Evolutionary conservation across 495 filamentous ascomycete genomes (phyloP).

Genomic region (Cercophora samala): DNA sequence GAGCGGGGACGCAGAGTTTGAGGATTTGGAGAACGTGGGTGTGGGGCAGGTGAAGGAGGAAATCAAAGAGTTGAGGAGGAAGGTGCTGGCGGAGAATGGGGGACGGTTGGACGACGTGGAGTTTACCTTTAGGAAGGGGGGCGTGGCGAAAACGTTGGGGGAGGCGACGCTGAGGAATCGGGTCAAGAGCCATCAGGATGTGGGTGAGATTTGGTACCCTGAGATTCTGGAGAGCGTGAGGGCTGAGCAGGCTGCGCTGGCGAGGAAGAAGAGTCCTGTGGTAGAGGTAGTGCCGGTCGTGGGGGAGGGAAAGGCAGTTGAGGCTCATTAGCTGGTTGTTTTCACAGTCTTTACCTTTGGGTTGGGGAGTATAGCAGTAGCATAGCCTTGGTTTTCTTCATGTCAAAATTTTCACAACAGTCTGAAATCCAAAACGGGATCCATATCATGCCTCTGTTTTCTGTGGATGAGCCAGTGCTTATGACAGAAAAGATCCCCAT

Average conservation of each 20-base stretch:
- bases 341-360: no score
- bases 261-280: conserved; percentile 27
- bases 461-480: not conserved
- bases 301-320: conserved; percentile 19
- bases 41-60: conserved; percentile 65
- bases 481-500: not conserved
- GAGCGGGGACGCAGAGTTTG: conserved; percentile 73
- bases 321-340: conserved; percentile 26
- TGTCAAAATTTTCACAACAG: not conserved
- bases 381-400: not conserved
- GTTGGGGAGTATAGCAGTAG: not conserved
- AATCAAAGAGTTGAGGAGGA: conserved; percentile 55
- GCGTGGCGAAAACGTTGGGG: conserved; percentile 61
- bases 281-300: conserved; percentile 21
- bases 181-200: conserved; percentile 87
- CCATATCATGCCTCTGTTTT: not conserved
- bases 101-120: conserved; percentile 66
- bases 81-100: conserved; percentile 48
- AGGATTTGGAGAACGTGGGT: conserved; percentile 55
- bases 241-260: conserved; percentile 42
- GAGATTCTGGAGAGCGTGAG: conserved; percentile 56
- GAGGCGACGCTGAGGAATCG: conserved; percentile 83
- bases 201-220: conserved; percentile 82
- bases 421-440: not conserved
- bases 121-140: conserved; percentile 69